A percentile compares a stretch with the other conserved stretches of the same genome.
Conservation (phyloP, 192 early-diverging fungal species). For the Coemansia sp. region DNA sequence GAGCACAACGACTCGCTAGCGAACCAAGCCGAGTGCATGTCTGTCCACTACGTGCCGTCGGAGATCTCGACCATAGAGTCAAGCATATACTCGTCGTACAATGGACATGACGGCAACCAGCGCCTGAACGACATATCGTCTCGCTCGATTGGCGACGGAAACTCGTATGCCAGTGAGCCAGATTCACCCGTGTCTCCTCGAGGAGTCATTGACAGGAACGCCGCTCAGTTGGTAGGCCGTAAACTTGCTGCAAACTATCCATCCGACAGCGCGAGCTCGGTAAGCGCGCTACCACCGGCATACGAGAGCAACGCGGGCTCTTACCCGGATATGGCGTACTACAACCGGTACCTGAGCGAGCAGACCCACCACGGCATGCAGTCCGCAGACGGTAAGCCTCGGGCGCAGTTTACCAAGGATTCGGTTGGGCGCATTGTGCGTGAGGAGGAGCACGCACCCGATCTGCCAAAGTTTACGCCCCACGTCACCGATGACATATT, state of each 20-base stretch:
- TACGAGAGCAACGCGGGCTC: background rate
- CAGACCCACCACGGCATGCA: slow-evolving; percentile 7
- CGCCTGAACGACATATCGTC: slow-evolving; percentile 28
- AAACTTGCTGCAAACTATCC: background rate
- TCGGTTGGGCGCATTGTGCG: slow-evolving; percentile 55
- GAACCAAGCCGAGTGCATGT: slow-evolving; percentile 27
- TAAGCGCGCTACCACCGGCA: background rate
- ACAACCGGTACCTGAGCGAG: slow-evolving; percentile 11
- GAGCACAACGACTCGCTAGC: slow-evolving; percentile 29
- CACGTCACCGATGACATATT: slow-evolving; percentile 56
- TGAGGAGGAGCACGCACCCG: slow-evolving; percentile 49
- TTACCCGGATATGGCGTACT: slow-evolving; percentile 8
- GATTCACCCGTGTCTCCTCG: slow-evolving; percentile 29
- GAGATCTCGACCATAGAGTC: slow-evolving; percentile 57
- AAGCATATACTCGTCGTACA: slow-evolving; percentile 49
- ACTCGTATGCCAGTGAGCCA: slow-evolving; percentile 49
- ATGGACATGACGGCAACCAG: slow-evolving; percentile 22
- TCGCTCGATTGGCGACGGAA: slow-evolving; percentile 37
- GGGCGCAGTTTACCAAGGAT: slow-evolving; percentile 48
- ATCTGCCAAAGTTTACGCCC: slow-evolving; percentile 46
- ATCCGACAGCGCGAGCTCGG: background rate
- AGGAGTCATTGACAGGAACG: background rate
- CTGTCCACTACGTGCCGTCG: slow-evolving; percentile 43
- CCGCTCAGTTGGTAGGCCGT: background rate
- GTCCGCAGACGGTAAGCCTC: slow-evolving; percentile 18